Percentiles rank a stretch among this genome's conserved stretches.
These are phyloP conservation scores for Auriscalpium vulgare DNA, from an alignment of 768 basidiomycete genomes.

Conservation along the genomic window DNA sequence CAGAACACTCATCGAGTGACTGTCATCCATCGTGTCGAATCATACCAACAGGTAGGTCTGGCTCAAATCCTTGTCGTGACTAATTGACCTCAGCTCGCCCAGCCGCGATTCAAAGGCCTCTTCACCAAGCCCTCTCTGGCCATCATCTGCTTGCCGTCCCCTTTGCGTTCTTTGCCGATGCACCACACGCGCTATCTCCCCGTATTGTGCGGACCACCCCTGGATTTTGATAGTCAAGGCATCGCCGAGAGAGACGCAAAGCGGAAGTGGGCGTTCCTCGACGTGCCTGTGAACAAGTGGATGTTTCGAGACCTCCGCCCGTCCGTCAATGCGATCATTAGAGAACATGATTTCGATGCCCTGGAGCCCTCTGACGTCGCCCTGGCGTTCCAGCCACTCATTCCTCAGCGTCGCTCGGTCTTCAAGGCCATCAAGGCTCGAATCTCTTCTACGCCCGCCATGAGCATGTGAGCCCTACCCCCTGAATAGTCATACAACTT, in stretches of 20 bases:
- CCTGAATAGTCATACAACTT: neutral
- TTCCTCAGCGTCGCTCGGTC: constrained; percentile 8
- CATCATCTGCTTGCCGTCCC: constrained; percentile 56
- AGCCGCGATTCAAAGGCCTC: constrained; percentile 33
- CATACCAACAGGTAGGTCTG: constrained; percentile 28
- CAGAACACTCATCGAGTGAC: constrained; percentile 24
- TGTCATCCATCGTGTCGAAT: constrained; percentile 32
- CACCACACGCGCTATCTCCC: constrained; percentile 51
- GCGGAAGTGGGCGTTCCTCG: constrained; percentile 23
- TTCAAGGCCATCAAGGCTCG: constrained; percentile 32
- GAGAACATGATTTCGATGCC: constrained; percentile 4
- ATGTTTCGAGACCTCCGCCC: constrained; percentile 11
- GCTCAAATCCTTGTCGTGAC: constrained; percentile 18
- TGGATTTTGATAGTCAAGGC: constrained; percentile 16
- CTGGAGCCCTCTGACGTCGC: constrained; percentile 10
- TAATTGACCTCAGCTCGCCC: constrained; percentile 30
- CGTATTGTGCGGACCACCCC: constrained; percentile 26
- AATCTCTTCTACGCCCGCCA: constrained; percentile 45
- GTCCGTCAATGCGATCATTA: constrained; percentile 21
- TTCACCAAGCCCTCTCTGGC: constrained; percentile 51
- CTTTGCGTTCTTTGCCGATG: constrained; percentile 23
- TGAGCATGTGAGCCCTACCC: constrained; percentile 51
- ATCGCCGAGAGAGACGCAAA: constrained; percentile 22
- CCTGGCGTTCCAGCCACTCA: constrained; percentile 9
- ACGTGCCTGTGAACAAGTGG: constrained; percentile 18